phyloP scores from a whole-genome alignment of 2,329 filamentous ascomycete genomes.

The Neoscytalidium dimidiatum region DNA sequence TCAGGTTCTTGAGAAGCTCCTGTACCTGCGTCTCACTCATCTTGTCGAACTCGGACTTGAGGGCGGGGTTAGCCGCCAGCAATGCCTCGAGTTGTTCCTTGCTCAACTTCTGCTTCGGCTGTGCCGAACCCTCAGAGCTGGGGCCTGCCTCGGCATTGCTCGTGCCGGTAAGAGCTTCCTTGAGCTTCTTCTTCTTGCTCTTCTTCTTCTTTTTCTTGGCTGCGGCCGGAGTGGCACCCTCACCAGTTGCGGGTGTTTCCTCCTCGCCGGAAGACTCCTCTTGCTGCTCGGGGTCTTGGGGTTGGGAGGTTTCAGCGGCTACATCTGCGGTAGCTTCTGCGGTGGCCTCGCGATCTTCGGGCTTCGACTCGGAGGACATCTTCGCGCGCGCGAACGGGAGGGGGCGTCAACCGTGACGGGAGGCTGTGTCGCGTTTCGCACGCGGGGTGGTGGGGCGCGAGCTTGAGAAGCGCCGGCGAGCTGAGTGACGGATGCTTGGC shows the following conservation, averaged over 20 bases:
- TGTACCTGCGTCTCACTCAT: conserved; percentile 35
- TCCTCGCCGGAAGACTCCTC: conserved; percentile 32
- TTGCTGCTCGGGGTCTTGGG: conserved; percentile 37
- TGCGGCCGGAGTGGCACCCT: conserved; percentile 14
- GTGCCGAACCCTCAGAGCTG: conserved; percentile 1
- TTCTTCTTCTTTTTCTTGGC: conserved; percentile 64
- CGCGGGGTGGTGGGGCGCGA: conserved; percentile 19
- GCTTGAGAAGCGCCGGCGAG: background rate
- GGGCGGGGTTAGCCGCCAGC: conserved; percentile 40
- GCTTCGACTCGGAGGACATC: conserved; percentile 57
- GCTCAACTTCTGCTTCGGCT: conserved; percentile 29
- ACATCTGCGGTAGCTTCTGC: conserved; percentile 44
- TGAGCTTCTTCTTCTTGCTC: conserved; percentile 65
- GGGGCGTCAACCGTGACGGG: background rate
- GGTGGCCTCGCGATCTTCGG: conserved; percentile 55
- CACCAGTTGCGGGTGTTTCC: conserved; percentile 35
- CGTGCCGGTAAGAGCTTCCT: conserved; percentile 42
- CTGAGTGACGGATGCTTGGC: background rate
- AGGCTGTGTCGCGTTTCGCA: conserved; percentile 3
- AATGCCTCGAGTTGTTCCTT: conserved; percentile 40
- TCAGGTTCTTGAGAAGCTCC: conserved; percentile 62
- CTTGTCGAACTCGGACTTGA: conserved; percentile 38
- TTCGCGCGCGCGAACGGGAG: background rate
- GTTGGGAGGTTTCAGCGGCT: conserved; percentile 23
- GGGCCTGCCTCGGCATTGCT: conserved; percentile 28